phyloP scores from a whole-genome alignment of 2,329 filamentous ascomycete species.

The Cladosporium sp. region DNA sequence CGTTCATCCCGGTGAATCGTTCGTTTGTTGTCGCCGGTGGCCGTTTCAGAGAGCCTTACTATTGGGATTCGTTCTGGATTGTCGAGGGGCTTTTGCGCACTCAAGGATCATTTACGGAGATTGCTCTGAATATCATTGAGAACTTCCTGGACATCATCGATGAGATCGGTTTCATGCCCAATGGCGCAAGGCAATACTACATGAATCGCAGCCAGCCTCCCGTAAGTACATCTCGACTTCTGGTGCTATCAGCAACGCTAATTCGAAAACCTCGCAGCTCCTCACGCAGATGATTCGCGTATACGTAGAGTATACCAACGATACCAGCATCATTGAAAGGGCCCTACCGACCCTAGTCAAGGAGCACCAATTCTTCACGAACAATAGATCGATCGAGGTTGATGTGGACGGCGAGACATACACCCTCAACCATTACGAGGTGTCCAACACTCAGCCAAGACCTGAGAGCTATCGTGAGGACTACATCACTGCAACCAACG shows the following conservation, averaged over 20 bases:
- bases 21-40: slow-evolving; percentile 68
- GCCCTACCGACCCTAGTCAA: slow-evolving; percentile 60
- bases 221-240: slow-evolving; percentile 29
- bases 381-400: slow-evolving; percentile 57
- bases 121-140: slow-evolving; percentile 64
- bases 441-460: slow-evolving; percentile 61
- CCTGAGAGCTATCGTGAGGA: slow-evolving; percentile 66
- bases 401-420: slow-evolving; percentile 44
- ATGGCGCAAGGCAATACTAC: slow-evolving; percentile 65
- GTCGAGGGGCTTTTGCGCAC: slow-evolving; percentile 62
- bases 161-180: slow-evolving; percentile 62
- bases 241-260: neutral
- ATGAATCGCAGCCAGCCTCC: slow-evolving; percentile 66
- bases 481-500: slow-evolving; percentile 61
- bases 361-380: slow-evolving; percentile 61
- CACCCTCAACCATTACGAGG: slow-evolving; percentile 57
- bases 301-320: slow-evolving; percentile 63
- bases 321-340: slow-evolving; percentile 56
- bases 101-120: slow-evolving; percentile 58
- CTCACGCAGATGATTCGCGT: slow-evolving; percentile 62
- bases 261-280: neutral
- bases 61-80: slow-evolving; percentile 70
- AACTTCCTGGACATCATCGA: slow-evolving; percentile 67
- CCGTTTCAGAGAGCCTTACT: slow-evolving; percentile 67
- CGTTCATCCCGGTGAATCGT: slow-evolving; percentile 62